Evolutionary conservation across 2,329 filamentous ascomycete genomes (phyloP), one percentile per base, ranked within the genome.

Genomic region (Cladophialophora psammophila): DNA sequence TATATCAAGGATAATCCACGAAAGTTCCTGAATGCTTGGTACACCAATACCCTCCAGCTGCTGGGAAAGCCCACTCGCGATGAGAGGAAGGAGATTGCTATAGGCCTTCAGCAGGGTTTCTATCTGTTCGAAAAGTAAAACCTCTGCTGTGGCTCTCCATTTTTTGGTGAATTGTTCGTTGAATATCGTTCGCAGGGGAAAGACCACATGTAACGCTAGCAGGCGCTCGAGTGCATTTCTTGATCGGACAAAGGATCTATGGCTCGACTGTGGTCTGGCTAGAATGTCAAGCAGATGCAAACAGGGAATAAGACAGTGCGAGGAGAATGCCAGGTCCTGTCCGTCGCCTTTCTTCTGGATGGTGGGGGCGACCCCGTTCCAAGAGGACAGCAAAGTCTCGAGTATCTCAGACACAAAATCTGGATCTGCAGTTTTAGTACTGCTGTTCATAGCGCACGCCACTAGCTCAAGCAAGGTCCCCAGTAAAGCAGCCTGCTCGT

Each of bases 121-220:
- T 32, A 70, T 50, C 7, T 67, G 60, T 18, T 68, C 66, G 42
- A 64, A 68, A 36, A 62, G 50, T 9, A 68, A 42, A 6, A 60
- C 38, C 36, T 70, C 66, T 18, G 63, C 18, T 8, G 61, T 59
- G 40, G 42, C 32, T 32, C 50, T 69, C 70, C 68, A 72, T 26
- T 67, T 67, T 34, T 65, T 72, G 10, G 67, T 64, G 62, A 63
- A 62, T 48, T 61, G 64, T 55, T 69, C 66, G 31, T 61, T 68
- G 60, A 71, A 71, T 32, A 54, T 45, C 26, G 69, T 60, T 50
- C 75, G 76, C 15, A 74, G 71, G 59, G 78, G 77, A 40, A 78
- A 72, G 10, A 78, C 72, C 32, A 78, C 73, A 67, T 78, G 77
- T 6, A 74, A 70, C 35, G 77, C 76, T 12, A 77, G 42, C 15